These are phyloP conservation scores for Debaryomycetaceae sp. DNA, from an alignment of 1,139 yeast species.

Conservation along the genomic window DNA sequence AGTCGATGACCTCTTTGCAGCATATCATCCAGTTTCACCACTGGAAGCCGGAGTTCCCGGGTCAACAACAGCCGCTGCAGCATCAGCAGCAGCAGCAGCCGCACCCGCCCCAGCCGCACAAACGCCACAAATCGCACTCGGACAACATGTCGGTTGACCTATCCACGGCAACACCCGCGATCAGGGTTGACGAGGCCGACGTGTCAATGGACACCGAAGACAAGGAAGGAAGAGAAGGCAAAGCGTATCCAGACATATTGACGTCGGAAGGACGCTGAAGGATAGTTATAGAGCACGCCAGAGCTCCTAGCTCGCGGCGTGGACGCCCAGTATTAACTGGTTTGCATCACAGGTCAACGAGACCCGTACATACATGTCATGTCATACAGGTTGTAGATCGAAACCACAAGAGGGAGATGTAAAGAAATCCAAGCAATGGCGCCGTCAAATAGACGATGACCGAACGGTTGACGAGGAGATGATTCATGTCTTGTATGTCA, in stretches of 20 bases:
- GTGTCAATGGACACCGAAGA: conserved; percentile 8
- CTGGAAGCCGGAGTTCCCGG: conserved; percentile 44
- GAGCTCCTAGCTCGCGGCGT: too few species aligned
- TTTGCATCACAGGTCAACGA: too few species aligned
- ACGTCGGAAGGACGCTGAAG: conserved; percentile 2
- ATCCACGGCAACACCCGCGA: neutral
- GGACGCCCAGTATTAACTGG: too few species aligned
- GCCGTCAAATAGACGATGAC: too few species aligned
- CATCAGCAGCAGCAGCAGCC: conserved; percentile 7
- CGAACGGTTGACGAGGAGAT: too few species aligned
- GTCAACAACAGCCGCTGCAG: conserved; percentile 8
- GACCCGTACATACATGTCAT: too few species aligned
- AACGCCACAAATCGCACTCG: conserved; percentile 19
- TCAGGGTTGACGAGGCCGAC: conserved; percentile 4
- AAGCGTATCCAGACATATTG: conserved; percentile 7
- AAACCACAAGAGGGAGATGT: too few species aligned
- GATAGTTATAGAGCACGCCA: too few species aligned
- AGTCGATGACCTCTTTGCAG: conserved; percentile 49
- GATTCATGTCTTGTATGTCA: too few species aligned
- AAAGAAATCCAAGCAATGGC: too few species aligned
- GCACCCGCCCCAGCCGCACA: conserved; percentile 12
- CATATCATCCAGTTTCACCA: conserved; percentile 51
- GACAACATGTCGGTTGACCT: conserved; percentile 9
- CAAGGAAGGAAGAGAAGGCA: conserved; percentile 6
- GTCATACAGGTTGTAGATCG: too few species aligned